Base-by-base conservation (phyloP, 192 early-diverging fungal species). In the Dimargaris xerosporica region DNA sequence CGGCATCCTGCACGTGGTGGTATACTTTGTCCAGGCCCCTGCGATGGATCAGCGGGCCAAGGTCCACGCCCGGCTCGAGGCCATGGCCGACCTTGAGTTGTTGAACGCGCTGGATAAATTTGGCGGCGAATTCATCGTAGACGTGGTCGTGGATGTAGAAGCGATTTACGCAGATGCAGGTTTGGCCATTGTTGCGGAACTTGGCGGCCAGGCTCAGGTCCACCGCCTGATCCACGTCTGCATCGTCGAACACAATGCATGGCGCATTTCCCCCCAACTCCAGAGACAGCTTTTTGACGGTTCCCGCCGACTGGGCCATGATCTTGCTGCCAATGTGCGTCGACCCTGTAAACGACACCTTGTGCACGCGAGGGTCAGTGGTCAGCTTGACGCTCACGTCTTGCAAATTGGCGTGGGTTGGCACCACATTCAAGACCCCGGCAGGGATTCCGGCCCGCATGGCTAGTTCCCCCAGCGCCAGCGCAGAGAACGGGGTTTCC, bases 181-280 rank as follows among this genome's bases (percentile, higher is more conserved):
- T 84, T 68, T 94, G 88, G 25, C 91, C 91, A 53, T 88, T 84
- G 53, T 81, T 82, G 23, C 78, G 67, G 72, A 86, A 94, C 25
- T 82, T 80, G 23, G 79, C 76, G 6, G 73, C 62, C 29, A 93
- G 61, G n/a, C 82, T 74, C 59, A 80, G 82, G 42, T 76, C 72
- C 9, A 91, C 75, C 0, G 87, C 84, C 62, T 80, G 69, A 54
- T 89, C 84, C 15, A 89, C 60, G 62, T 90, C 75, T 21, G 82
- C 82, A 73, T 91, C 89, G 29, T 76, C 82, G 72, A 90, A 91
- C 3, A 90, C 75, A 54, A 88, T 77, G 54, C 80, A 84, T 0
- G 90, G 80, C 26, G 88, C 89, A 69, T 94, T 94, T 44, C 91
- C 91, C 51, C 85, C 91, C 11, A 94, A 73, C 69, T 94, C 91